Evolutionary conservation across 2,329 filamentous ascomycete genomes (phyloP).

Genomic region (Leptographium galeiforme): DNA sequence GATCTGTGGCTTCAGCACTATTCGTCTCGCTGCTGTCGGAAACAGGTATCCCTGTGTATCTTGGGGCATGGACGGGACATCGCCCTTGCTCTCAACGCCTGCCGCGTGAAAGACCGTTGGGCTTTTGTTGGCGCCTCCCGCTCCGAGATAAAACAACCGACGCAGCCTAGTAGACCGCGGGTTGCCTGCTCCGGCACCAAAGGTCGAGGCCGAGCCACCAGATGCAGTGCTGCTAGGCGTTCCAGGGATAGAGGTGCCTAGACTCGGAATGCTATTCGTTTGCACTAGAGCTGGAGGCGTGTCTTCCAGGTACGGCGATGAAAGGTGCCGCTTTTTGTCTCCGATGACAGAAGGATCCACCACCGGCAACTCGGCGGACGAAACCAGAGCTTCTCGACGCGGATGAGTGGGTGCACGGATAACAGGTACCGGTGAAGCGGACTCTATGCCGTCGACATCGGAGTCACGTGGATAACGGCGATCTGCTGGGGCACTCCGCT

Average conservation of each 20-base stretch:
- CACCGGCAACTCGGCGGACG: too few relatives aligned
- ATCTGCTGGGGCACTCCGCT: background rate
- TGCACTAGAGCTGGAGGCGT: constrained; percentile 5
- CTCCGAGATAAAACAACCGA: constrained; percentile 25
- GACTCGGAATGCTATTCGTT: constrained; percentile 9
- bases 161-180: constrained; percentile 25
- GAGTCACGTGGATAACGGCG: too few relatives aligned
- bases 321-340: constrained; percentile 9
- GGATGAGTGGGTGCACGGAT: too few relatives aligned
- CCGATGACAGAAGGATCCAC: too few relatives aligned
- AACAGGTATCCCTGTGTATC: constrained; percentile 21
- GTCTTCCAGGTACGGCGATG: constrained; percentile 12
- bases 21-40: constrained; percentile 21
- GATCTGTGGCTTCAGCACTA: constrained; percentile 23
- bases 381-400: background rate
- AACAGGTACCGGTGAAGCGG: too few relatives aligned
- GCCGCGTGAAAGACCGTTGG: constrained; percentile 16
- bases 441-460: too few relatives aligned
- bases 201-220: constrained; percentile 16
- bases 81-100: background rate
- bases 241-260: constrained; percentile 13
- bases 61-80: constrained; percentile 22
- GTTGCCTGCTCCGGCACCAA: constrained; percentile 21
- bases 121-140: constrained; percentile 15
- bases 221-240: constrained; percentile 17